Evolutionary conservation across 371 early-diverging fungal genomes (phyloP).

Genomic region (Thermomucor indicae-seudaticae): DNA sequence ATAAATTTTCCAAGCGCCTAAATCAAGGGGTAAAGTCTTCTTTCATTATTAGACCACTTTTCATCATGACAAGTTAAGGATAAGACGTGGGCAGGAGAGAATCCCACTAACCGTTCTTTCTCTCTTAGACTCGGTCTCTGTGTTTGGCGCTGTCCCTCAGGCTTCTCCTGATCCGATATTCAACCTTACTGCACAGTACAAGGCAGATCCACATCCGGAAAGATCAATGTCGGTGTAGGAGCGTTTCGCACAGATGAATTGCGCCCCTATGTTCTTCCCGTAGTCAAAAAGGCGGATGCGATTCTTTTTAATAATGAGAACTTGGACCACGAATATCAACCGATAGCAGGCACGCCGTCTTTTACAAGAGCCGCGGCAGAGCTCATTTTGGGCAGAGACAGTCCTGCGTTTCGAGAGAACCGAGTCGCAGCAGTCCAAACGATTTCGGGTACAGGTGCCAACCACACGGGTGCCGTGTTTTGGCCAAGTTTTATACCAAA

Average conservation of each 20-base stretch:
- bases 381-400: constrained; percentile 80
- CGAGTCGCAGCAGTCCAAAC: constrained; percentile 80
- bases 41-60: too few species aligned
- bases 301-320: constrained; percentile 61
- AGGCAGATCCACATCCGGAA: constrained; percentile 73
- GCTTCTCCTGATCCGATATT: constrained; percentile 93
- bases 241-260: constrained; percentile 91
- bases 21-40: too few species aligned
- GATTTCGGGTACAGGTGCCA: constrained; percentile 95
- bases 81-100: too few species aligned
- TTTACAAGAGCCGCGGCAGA: constrained; percentile 78
- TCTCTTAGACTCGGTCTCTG: too few species aligned
- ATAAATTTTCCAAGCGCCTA: too few species aligned
- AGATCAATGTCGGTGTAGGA: constrained; percentile 93
- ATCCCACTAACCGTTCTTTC: too few species aligned
- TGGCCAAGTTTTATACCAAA: constrained; percentile 63
- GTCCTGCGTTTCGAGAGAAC: constrained; percentile 67
- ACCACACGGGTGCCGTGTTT: constrained; percentile 84
- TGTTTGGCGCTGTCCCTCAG: constrained; percentile 60
- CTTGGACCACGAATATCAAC: constrained; percentile 91
- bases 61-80: too few species aligned
- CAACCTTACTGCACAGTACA: constrained; percentile 77
- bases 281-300: constrained; percentile 87
- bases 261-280: constrained; percentile 94
- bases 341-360: constrained; percentile 75